A percentile compares a stretch with the other conserved stretches of the same genome.
Conservation (phyloP, 179 eudicot species). For the Nepenthes alata region DNA sequence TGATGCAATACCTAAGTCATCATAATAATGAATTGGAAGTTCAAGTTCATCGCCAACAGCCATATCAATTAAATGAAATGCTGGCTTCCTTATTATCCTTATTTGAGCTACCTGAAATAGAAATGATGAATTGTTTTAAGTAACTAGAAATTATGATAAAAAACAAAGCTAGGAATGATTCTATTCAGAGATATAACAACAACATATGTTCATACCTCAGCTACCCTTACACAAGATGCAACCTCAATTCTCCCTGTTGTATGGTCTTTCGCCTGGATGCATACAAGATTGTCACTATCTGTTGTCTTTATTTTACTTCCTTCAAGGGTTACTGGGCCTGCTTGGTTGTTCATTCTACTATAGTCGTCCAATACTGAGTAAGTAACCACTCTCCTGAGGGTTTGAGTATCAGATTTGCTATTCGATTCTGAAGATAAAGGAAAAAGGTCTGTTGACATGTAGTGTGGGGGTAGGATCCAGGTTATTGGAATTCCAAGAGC, state of each 20-base stretch:
- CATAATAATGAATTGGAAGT: slow-evolving; percentile 42
- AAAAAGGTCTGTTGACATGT: slow-evolving; percentile 60
- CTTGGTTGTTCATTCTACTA: slow-evolving; percentile 29
- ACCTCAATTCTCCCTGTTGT: slow-evolving; percentile 60
- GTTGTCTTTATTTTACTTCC: slow-evolving; percentile 53
- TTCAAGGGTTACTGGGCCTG: slow-evolving; percentile 34
- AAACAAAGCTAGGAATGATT: neutral
- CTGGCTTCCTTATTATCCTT: slow-evolving; percentile 35
- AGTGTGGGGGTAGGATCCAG: slow-evolving; percentile 86
- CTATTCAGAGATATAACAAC: neutral
- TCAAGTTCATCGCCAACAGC: slow-evolving; percentile 62
- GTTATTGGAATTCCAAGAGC: slow-evolving; percentile 73
- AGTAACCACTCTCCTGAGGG: slow-evolving; percentile 32
- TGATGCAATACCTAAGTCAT: slow-evolving; percentile 39
- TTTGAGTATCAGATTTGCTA: slow-evolving; percentile 27
- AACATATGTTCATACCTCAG: slow-evolving; percentile 37
- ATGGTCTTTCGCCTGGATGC: slow-evolving; percentile 68
- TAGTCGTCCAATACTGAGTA: slow-evolving; percentile 51
- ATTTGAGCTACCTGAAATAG: slow-evolving; percentile 58
- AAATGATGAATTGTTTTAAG: slow-evolving; percentile 1
- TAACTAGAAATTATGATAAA: neutral
- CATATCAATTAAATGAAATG: slow-evolving; percentile 30
- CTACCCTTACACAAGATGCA: slow-evolving; percentile 78
- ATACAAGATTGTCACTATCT: slow-evolving; percentile 46
- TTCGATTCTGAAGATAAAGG: slow-evolving; percentile 37